Conservation (phyloP, 805 yeast genomes). For the Saccharomycopsis vini region DNA sequence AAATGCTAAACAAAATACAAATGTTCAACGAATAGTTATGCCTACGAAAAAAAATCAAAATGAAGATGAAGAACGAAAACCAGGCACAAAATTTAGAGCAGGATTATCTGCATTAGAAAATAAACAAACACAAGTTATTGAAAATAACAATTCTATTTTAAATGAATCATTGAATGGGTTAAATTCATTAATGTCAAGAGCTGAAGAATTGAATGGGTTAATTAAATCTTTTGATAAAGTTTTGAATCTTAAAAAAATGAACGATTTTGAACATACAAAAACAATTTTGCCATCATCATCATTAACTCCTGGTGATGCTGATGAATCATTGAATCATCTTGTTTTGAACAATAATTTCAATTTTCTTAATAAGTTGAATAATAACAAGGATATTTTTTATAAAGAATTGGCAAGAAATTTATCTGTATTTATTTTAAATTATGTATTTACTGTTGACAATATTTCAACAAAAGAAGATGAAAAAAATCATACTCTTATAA, state of each 20-base stretch:
- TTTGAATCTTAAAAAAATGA: constrained; percentile 20
- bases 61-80: neutral
- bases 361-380: constrained; percentile 17
- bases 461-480: constrained; percentile 16
- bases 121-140: constrained; percentile 43
- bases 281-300: too few relatives aligned
- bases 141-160: constrained; percentile 51
- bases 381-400: constrained; percentile 12
- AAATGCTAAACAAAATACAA: constrained; percentile 6
- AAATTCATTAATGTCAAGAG: constrained; percentile 67
- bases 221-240: constrained; percentile 31
- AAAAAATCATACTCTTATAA: too few relatives aligned
- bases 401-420: constrained; percentile 18
- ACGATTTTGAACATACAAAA: constrained; percentile 25
- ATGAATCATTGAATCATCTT: constrained; percentile 17
- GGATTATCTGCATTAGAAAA: constrained; percentile 71
- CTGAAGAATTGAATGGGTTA: constrained; percentile 57
- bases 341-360: constrained; percentile 18
- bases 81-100: constrained; percentile 25
- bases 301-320: constrained; percentile 10
- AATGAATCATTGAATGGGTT: constrained; percentile 67
- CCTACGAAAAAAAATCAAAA: neutral
- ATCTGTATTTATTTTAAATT: constrained; percentile 10
- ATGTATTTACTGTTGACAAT: constrained; percentile 24
- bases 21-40: constrained; percentile 13